These are phyloP conservation scores for Rhizophora apiculata DNA, from an alignment of 345 rosid species.

Conservation along the genomic window DNA sequence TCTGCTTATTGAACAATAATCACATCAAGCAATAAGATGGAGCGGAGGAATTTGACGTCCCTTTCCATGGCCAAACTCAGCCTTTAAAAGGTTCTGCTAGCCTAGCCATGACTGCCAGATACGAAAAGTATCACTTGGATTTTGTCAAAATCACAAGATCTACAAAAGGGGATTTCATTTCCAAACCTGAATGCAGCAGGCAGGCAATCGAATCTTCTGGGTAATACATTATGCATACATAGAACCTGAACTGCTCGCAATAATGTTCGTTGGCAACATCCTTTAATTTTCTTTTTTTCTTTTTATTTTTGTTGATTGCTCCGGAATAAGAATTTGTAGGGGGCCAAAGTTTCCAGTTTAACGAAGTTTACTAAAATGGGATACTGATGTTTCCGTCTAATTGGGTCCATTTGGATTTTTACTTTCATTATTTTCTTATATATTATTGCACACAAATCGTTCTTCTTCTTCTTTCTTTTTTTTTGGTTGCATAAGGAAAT, in stretches of 20 bases:
- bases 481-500: too few relatives aligned
- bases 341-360: too few relatives aligned
- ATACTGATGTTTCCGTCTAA: too few relatives aligned
- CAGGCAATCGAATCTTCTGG: slow-evolving; percentile 6
- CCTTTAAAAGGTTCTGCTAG: background rate
- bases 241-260: slow-evolving; percentile 3
- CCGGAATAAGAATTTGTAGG: too few relatives aligned
- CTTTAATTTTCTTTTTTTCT: background rate
- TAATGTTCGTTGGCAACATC: background rate
- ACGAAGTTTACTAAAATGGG: too few relatives aligned
- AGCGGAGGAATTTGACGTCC: too few relatives aligned
- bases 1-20: too few relatives aligned
- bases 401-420: too few relatives aligned
- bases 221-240: background rate
- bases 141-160: slow-evolving; percentile 29
- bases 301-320: background rate
- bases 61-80: background rate
- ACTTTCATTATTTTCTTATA: background rate
- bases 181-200: slow-evolving; percentile 14
- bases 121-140: slow-evolving; percentile 20
- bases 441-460: background rate
- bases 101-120: background rate
- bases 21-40: too few relatives aligned
- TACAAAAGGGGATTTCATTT: slow-evolving; percentile 21
- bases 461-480: background rate